Percentiles rank a stretch among this genome's conserved stretches.
Evolutionary conservation across 768 basidiomycete genomes (phyloP).

Genomic region (Pholiota microspora): DNA sequence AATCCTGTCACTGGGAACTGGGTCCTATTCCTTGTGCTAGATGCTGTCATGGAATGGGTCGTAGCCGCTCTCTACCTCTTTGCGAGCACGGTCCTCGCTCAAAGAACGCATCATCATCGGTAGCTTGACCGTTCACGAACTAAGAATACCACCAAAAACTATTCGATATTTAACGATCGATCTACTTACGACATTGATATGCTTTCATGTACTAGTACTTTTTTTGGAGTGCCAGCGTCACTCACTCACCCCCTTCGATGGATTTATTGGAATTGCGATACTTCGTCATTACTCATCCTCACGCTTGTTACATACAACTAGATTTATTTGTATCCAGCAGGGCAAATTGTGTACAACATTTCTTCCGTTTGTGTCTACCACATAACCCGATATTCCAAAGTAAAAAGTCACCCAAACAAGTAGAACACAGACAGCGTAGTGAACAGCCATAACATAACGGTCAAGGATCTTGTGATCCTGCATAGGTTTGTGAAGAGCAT

Average conservation of each 20-base stretch:
- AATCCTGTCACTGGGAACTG: conserved; percentile 57
- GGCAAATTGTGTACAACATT: conserved; percentile 6
- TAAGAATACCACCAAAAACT: not conserved
- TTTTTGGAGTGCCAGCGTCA: conserved; percentile 1
- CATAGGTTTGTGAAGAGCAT: not conserved
- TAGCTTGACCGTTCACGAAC: conserved; percentile 7
- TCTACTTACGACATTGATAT: not conserved
- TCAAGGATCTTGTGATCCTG: not conserved
- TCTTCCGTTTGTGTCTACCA: not conserved
- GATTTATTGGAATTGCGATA: conserved; percentile 4
- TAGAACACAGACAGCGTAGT: not conserved
- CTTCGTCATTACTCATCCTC: not conserved
- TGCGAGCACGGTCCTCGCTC: conserved; percentile 41
- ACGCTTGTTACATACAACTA: conserved; percentile 1
- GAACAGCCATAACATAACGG: not conserved
- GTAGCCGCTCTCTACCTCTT: conserved; percentile 47
- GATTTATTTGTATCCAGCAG: conserved; percentile 4
- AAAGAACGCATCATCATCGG: conserved; percentile 23
- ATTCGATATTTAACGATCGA: not conserved
- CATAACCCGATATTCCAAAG: not conserved
- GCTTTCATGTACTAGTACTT: conserved; percentile 1
- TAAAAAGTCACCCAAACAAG: not conserved
- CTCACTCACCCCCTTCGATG: not conserved
- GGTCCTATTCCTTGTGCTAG: conserved; percentile 57
- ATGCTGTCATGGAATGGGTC: conserved; percentile 58